Evolutionary conservation across 2,329 filamentous ascomycete genomes (phyloP).

Genomic region (Xylariales sp.): DNA sequence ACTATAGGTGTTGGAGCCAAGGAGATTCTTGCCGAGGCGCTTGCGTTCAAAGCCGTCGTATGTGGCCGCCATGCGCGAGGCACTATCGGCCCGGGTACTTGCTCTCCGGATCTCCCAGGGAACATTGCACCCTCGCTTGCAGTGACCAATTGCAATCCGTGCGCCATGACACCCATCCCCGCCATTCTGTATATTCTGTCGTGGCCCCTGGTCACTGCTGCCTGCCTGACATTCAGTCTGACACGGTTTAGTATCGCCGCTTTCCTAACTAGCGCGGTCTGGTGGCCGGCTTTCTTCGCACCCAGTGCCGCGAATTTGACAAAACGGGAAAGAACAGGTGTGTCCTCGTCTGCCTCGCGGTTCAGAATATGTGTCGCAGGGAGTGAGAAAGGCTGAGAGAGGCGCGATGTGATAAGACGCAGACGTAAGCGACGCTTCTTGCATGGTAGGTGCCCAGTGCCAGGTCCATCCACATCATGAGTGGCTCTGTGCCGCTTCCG

Average conservation of each 20-base stretch:
- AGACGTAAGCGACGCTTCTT: constrained; percentile 66
- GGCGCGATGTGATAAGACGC: constrained; percentile 62
- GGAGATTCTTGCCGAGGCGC: background rate
- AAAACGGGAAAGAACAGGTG: constrained; percentile 33
- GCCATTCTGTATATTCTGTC: constrained; percentile 27
- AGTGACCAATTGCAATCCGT: constrained; percentile 29
- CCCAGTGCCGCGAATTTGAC: constrained; percentile 40
- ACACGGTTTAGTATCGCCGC: constrained; percentile 63
- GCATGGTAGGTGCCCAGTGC: constrained; percentile 42
- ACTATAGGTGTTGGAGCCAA: background rate
- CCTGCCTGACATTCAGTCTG: constrained; percentile 40
- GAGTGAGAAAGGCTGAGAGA: constrained; percentile 64
- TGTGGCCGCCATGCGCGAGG: constrained; percentile 23
- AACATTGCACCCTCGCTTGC: constrained; percentile 24
- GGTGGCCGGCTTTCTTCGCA: constrained; percentile 39
- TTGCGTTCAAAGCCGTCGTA: constrained; percentile 16
- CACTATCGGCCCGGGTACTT: constrained; percentile 12
- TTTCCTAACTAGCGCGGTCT: constrained; percentile 52
- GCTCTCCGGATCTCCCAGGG: constrained; percentile 16
- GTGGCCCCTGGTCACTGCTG: constrained; percentile 27
- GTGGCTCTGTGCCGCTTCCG: constrained; percentile 46
- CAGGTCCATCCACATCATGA: constrained; percentile 56
- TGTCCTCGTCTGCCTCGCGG: constrained; percentile 48
- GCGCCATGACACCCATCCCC: constrained; percentile 29
- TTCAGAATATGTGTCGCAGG: constrained; percentile 67